Evolutionary conservation across 108 stramenopile genomes (phyloP).

Genomic region (Nitzschia sp.): DNA sequence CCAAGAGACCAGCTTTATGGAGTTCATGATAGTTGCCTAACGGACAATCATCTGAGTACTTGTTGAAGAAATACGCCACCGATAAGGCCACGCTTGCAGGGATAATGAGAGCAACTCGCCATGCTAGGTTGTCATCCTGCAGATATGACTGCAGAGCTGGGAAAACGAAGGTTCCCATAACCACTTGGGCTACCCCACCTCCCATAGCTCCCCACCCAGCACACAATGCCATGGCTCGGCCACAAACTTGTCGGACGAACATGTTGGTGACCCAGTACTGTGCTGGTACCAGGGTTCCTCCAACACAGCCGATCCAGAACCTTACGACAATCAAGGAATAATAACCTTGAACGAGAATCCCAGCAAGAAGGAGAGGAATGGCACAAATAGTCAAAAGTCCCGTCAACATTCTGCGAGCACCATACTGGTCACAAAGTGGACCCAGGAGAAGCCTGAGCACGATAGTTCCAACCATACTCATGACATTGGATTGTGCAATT

Average conservation of each 20-base stretch:
- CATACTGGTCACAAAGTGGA: constrained; percentile 19
- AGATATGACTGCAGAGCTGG: not conserved
- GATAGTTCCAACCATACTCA: constrained; percentile 60
- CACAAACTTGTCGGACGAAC: constrained; percentile 56
- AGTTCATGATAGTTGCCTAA: constrained; percentile 61
- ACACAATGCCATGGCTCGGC: constrained; percentile 57
- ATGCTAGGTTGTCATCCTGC: constrained; percentile 39
- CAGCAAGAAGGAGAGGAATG: constrained; percentile 31
- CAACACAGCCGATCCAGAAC: constrained; percentile 54
- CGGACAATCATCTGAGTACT: constrained; percentile 59
- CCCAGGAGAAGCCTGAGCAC: constrained; percentile 43
- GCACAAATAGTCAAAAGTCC: constrained; percentile 50
- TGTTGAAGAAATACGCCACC: constrained; percentile 40
- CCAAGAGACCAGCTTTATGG: constrained; percentile 48
- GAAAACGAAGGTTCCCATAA: constrained; percentile 57
- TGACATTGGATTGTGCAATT: constrained; percentile 63
- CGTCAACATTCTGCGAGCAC: constrained; percentile 9
- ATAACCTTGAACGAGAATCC: constrained; percentile 34
- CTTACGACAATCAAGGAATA: constrained; percentile 38
- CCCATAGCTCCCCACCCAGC: constrained; percentile 77
- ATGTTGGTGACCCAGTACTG: constrained; percentile 66
- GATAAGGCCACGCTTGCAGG: constrained; percentile 51
- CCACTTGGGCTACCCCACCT: constrained; percentile 59
- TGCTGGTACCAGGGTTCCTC: constrained; percentile 53
- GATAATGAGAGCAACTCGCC: constrained; percentile 51